Percentiles rank a stretch among this genome's conserved stretches.
These are phyloP conservation scores for Parachaetomium inaequale DNA, from an alignment of 495 filamentous ascomycete genomes.

Conservation along the genomic window DNA sequence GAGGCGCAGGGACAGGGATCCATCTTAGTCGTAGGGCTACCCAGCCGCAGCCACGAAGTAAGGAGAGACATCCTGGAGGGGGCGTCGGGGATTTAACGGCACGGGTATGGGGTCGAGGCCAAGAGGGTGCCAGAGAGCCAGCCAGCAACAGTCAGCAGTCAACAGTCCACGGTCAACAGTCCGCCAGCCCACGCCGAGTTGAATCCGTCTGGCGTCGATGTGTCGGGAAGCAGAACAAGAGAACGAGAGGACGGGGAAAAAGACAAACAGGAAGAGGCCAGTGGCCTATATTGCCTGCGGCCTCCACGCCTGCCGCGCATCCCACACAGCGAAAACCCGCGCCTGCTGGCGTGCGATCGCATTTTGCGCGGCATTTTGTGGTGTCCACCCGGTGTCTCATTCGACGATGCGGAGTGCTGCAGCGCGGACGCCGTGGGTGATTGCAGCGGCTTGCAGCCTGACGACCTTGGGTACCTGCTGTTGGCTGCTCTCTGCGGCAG, in stretches of 20 bases:
- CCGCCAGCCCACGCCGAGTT: background rate
- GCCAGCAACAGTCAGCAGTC: too few species aligned
- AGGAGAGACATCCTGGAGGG: slow-evolving; percentile 15
- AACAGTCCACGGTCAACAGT: background rate
- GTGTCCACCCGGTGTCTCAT: background rate
- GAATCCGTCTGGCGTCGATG: background rate
- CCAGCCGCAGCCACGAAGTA: slow-evolving; percentile 21
- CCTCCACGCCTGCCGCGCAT: background rate
- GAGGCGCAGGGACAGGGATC: slow-evolving; percentile 16
- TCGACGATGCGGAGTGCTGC: background rate
- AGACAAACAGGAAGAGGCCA: background rate
- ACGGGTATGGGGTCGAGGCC: too few species aligned
- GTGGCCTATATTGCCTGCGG: background rate
- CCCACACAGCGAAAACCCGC: background rate
- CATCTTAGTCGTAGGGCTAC: slow-evolving; percentile 12
- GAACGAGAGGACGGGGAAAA: background rate
- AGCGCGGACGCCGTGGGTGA: background rate
- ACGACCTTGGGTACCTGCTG: background rate
- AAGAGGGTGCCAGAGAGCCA: too few species aligned
- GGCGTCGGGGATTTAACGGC: background rate
- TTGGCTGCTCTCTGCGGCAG: background rate
- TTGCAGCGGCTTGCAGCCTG: background rate
- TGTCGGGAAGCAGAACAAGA: background rate
- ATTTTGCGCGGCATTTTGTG: background rate
- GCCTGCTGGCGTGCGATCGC: background rate